phyloP scores from a whole-genome alignment of 2,329 filamentous ascomycete genomes.

The Diaporthe sp. region DNA sequence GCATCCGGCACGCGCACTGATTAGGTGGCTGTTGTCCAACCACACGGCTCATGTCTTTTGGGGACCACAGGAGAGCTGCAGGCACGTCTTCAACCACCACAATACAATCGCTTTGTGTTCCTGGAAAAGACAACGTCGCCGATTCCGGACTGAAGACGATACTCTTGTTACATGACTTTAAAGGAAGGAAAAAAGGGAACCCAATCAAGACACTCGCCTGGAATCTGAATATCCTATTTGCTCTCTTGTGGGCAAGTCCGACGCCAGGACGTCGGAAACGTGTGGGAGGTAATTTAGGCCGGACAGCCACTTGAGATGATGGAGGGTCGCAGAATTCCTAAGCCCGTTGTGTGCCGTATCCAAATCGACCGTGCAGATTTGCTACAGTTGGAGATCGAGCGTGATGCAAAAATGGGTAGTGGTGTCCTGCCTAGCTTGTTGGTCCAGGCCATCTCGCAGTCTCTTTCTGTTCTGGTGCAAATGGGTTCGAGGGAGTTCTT shows the following conservation, averaged over 20 bases:
- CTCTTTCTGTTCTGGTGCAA: slow-evolving; percentile 13
- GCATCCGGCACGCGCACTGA: not conserved
- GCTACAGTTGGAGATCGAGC: not conserved
- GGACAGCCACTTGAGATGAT: slow-evolving; percentile 12
- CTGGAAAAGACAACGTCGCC: not conserved
- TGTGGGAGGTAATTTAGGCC: slow-evolving; percentile 15
- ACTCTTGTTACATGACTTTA: not conserved
- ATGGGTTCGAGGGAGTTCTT: not conserved
- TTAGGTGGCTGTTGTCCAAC: not conserved
- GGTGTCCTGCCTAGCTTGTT: not conserved
- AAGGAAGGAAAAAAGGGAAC: not conserved
- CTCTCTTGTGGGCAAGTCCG: not conserved
- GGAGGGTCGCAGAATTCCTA: not conserved
- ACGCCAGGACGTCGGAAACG: not conserved
- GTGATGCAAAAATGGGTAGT: slow-evolving; percentile 3
- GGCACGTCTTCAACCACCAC: not conserved
- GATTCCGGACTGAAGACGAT: not conserved
- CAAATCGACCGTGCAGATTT: not conserved
- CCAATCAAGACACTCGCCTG: slow-evolving; percentile 30
- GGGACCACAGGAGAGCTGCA: slow-evolving; percentile 6
- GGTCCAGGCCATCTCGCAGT: slow-evolving; percentile 22
- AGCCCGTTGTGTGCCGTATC: not conserved
- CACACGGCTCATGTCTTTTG: not conserved
- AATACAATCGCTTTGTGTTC: not conserved
- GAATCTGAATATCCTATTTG: slow-evolving; percentile 10